Evolutionary conservation across 257 asterid genomes (phyloP), one percentile per base, ranked within the genome.

Genomic region (Primulina huaijiensis): DNA sequence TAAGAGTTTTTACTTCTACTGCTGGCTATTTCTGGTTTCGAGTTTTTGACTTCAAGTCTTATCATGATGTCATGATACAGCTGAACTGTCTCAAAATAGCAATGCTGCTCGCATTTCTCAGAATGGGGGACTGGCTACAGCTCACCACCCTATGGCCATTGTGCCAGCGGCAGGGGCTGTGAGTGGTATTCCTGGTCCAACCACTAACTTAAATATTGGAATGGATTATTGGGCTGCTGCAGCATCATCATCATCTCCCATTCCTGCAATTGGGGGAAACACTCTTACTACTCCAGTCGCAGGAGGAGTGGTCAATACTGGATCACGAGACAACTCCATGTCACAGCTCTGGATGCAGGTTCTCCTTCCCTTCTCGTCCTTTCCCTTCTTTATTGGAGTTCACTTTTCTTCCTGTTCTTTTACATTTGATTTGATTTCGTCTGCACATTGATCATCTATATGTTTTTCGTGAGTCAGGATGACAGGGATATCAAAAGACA

Each of bases 401-500:
- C 16, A 11, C 65, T 43, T 69, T 37, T 46, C 46, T 34, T 34
- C 23, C 65, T 55, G n/a, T 62, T 31, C 3, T 46, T 43, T 17
- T 17, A 8, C 57, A 23, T 2, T 46, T 59, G 69, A 35, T 66
- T 66, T 12, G 17, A 67, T 52, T 65, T 38, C 20, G 12, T 27
- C 58, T 46, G 12, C 53, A 56, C 16, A 40, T 43, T 72, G 60
- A 75, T 50, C 29, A 23, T 37, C 17, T 50, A 16, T 62, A 63
- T 70, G 61, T 67, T 71, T 65, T 67, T 31, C 70, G 64, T 62
- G 83, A 62, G 63, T 80, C 88, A 92, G 97, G 96, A 89, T 77
- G 96, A 89, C 77, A 87, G 96, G 79, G 96, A 92, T 79, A 87
- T 92, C 57, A 92, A 92, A 80, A 85, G 92, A 81, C 95, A 92